phyloP scores from a whole-genome alignment of 2,329 filamentous ascomycete species.

The Coniochaeta sp. region DNA sequence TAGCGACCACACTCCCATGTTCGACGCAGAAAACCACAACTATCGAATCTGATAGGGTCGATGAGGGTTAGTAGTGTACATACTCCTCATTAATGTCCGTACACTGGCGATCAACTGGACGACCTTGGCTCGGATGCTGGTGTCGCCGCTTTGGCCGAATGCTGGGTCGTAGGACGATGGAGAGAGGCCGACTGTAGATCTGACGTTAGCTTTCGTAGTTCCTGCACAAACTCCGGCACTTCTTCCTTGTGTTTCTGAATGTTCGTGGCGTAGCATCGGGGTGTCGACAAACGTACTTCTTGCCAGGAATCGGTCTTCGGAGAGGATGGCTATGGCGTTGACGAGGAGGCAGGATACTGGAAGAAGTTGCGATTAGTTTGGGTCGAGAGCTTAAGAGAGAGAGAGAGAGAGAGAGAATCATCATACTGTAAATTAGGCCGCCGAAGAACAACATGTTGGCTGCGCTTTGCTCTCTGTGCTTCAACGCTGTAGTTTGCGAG shows the following conservation, averaged over 20 bases:
- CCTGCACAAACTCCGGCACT: background rate
- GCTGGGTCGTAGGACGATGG: conserved; percentile 62
- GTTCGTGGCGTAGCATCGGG: background rate
- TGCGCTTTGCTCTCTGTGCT: background rate
- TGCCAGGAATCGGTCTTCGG: conserved; percentile 68
- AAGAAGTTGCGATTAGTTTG: background rate
- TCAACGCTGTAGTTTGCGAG: background rate
- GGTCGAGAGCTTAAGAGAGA: no score
- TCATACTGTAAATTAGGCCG: conserved; percentile 22
- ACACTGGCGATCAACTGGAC: conserved; percentile 88
- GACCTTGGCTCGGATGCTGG: conserved; percentile 77
- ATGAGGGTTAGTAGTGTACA: conserved; percentile 24
- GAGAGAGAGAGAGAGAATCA: no score
- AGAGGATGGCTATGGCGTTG: conserved; percentile 75
- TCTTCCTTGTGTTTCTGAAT: background rate
- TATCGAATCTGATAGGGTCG: background rate
- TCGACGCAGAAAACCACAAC: background rate
- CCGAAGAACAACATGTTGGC: conserved; percentile 22
- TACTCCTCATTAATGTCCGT: conserved; percentile 88
- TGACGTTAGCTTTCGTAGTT: conserved; percentile 9
- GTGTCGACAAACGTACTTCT: conserved; percentile 51
- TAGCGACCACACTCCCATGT: background rate
- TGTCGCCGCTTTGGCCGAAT: conserved; percentile 66
- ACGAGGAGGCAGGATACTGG: conserved; percentile 77
- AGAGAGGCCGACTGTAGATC: conserved; percentile 78